A percentile compares a stretch with the other conserved stretches of the same genome.
These are phyloP conservation scores for Gossypium davidsonii DNA, from an alignment of 441 rosid genomes.

Conservation along the genomic window DNA sequence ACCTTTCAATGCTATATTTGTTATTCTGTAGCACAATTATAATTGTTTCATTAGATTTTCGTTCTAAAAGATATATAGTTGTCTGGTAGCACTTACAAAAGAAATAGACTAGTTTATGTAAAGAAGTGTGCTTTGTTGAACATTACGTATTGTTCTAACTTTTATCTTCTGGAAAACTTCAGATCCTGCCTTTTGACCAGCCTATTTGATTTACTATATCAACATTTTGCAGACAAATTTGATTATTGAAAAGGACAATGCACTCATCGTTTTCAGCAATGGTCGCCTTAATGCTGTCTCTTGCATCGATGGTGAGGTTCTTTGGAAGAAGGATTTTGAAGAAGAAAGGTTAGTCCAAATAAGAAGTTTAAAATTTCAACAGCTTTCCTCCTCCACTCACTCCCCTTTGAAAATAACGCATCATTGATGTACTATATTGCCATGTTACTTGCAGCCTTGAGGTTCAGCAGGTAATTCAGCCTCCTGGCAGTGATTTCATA, in stretches of 20 bases:
- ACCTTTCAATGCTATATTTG: background rate
- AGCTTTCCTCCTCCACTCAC: background rate
- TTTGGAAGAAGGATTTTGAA: constrained; percentile 82
- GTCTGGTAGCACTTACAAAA: background rate
- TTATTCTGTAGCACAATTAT: background rate
- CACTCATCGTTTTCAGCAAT: constrained; percentile 54
- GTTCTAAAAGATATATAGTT: background rate
- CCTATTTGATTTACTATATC: constrained; percentile 8
- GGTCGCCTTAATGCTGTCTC: constrained; percentile 86
- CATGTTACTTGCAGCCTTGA: constrained; percentile 54
- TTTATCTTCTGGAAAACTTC: background rate
- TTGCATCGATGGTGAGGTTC: constrained; percentile 73
- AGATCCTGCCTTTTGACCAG: background rate
- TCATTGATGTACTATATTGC: constrained; percentile 20
- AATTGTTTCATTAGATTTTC: background rate
- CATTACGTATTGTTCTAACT: background rate
- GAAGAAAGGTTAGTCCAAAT: constrained; percentile 58
- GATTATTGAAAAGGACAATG: constrained; percentile 62
- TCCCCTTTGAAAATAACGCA: constrained; percentile 3
- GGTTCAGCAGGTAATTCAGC: constrained; percentile 64
- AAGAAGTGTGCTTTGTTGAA: background rate
- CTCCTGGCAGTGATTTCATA: constrained; percentile 45
- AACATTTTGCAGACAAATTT: constrained; percentile 46
- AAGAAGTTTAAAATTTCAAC: constrained; percentile 9
- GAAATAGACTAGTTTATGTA: background rate